These are phyloP conservation scores for Mycena albidolilacea DNA, from an alignment of 768 basidiomycete species.

Conservation along the genomic window DNA sequence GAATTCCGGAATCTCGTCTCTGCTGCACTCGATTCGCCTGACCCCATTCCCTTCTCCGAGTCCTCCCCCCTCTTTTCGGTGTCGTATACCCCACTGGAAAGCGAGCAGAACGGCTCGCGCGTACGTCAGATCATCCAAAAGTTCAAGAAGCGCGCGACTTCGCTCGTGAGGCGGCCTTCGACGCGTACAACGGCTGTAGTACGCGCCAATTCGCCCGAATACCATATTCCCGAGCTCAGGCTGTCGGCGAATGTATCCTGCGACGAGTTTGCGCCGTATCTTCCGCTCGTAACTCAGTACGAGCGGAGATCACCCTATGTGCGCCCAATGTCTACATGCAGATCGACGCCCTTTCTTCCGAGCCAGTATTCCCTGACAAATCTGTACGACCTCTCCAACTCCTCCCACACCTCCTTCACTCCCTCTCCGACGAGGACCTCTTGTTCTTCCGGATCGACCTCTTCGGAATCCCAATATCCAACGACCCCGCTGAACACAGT, in stretches of 20 bases:
- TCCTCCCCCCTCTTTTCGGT: background rate
- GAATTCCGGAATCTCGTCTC: constrained; percentile 36
- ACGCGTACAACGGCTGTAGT: background rate
- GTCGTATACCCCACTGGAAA: background rate
- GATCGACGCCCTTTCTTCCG: constrained; percentile 18
- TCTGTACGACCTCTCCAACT: constrained; percentile 1
- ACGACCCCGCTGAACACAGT: constrained; percentile 17
- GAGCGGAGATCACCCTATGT: constrained; percentile 14
- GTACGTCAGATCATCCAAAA: constrained; percentile 24
- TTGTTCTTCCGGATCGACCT: constrained; percentile 10
- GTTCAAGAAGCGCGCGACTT: constrained; percentile 24
- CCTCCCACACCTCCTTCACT: background rate
- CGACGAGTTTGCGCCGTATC: constrained; percentile 23
- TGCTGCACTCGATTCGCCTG: constrained; percentile 30
- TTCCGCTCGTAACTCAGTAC: constrained; percentile 28
- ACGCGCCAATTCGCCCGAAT: constrained; percentile 19
- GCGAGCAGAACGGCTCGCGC: constrained; percentile 1
- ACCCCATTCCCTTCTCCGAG: constrained; percentile 9
- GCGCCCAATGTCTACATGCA: background rate
- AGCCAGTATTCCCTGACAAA: background rate
- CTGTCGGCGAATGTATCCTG: background rate
- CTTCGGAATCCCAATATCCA: background rate
- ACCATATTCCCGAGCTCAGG: constrained; percentile 22
- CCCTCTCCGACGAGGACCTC: constrained; percentile 12
- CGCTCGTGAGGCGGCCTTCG: constrained; percentile 22